A percentile compares a stretch with the other conserved stretches of the same genome.
Conservation (phyloP, 257 asterid genomes). For the Thymus quinquecostatus region DNA sequence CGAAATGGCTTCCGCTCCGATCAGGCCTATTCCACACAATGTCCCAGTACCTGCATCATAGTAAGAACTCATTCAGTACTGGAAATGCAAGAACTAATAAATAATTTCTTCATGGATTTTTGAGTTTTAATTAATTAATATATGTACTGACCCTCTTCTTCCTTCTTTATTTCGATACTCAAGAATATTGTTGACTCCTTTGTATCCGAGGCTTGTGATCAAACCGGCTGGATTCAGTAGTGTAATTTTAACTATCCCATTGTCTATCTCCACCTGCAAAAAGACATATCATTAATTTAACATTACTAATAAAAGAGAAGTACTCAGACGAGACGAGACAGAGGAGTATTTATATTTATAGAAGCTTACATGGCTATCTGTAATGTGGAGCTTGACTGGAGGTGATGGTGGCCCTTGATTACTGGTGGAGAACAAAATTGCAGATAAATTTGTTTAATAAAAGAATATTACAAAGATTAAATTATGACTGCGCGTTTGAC, state of each 20-base stretch:
- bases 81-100: too few relatives aligned
- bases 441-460: neutral
- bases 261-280: constrained; percentile 60
- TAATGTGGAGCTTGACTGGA: constrained; percentile 38
- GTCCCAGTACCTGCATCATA: constrained; percentile 69
- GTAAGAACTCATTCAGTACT: neutral
- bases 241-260: constrained; percentile 53
- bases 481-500: constrained; percentile 2
- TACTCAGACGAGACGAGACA: too few relatives aligned
- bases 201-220: constrained; percentile 47
- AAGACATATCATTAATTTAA: neutral
- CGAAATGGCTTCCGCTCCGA: constrained; percentile 27
- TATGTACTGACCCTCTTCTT: constrained; percentile 51
- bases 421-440: constrained; percentile 29
- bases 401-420: constrained; percentile 27
- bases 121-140: too few relatives aligned
- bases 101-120: too few relatives aligned
- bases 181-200: constrained; percentile 50
- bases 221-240: constrained; percentile 51
- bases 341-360: too few relatives aligned
- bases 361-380: constrained; percentile 33
- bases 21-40: constrained; percentile 58
- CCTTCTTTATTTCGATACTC: constrained; percentile 35
- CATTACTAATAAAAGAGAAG: too few relatives aligned
- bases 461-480: neutral